Base-by-base conservation (phyloP, 2,329 filamentous ascomycete species). In the Colletotrichum eremochloae region DNA sequence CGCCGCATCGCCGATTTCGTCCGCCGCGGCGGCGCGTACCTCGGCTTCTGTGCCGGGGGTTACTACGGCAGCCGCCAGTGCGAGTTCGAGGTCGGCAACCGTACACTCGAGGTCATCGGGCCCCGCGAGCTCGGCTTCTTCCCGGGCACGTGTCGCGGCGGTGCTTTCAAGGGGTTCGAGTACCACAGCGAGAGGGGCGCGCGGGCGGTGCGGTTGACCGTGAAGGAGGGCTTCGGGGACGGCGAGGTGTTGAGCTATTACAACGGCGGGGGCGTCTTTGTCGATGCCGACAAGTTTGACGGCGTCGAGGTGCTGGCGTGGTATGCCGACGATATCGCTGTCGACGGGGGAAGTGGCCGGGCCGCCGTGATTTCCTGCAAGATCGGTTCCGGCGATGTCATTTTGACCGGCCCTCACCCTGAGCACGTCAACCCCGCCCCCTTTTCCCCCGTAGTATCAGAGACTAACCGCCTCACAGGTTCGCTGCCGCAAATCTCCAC, bases 221-320 rank as follows among this genome's bases (percentile, higher is more conserved):
- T 96, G 15, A 84, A 88, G 15, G 67, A 63, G 1, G 69, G 66
- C 15, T 89, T 97, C 72, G 81, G 83, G 0, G 87, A 85, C 0
- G 87, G 90, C 1, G 84, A 86, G 1, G 94, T 97, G 72, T 85
- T 87, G 65, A 92, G 90, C 18, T 99, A 99, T 79, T 98, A 96
- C 81, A 99, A 99, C 76, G 96, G 96, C 0, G 96, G 96, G 0
- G 95, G 96, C 4, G 91, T 97, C 1, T 99, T 98, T 83, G 94
- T 97, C 1, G 92, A 96, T 82, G 92, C 93, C 1, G 86, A 87
- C 3, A 89, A 87, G 56, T 85, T 90, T 68, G 83, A 85, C 67
- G 93, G 92, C 1, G 90, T 98, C 0, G 90, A 98, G 81, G 87
- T 97, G 8, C 84, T 99, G 33, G 96, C 96, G 1, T 93, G 87